Percentiles rank a stretch among this genome's conserved stretches.
Conservation (phyloP, 1,284 basidiomycete species). For the Meripilus lineatus region DNA sequence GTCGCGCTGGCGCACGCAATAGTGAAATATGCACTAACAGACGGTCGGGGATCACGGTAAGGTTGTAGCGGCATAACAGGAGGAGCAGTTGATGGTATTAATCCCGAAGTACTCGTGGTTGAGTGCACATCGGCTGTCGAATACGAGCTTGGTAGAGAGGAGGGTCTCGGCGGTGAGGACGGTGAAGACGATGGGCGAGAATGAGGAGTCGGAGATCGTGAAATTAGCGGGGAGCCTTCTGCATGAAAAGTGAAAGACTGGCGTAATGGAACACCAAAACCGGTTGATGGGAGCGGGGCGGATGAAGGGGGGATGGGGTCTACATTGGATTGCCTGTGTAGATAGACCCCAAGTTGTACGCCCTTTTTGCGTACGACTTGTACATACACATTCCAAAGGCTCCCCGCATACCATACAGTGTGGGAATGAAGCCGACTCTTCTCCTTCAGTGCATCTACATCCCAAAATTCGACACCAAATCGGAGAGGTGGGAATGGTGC, state of each 20-base stretch:
- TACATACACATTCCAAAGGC: slow-evolving; percentile 82
- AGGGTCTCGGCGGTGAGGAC: slow-evolving; percentile 16
- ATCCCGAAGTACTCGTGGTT: slow-evolving; percentile 11
- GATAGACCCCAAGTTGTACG: slow-evolving; percentile 83
- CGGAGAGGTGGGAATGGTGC: slow-evolving; percentile 70
- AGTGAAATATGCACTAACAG: slow-evolving; percentile 74
- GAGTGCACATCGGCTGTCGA: slow-evolving; percentile 10
- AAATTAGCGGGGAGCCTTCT: slow-evolving; percentile 1
- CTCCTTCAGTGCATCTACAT: slow-evolving; percentile 77
- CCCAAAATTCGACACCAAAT: slow-evolving; percentile 90
- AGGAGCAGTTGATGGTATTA: slow-evolving; percentile 37
- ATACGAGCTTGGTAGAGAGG: slow-evolving; percentile 15
- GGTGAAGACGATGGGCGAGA: slow-evolving; percentile 8
- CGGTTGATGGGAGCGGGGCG: slow-evolving; percentile 19
- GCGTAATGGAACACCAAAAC: slow-evolving; percentile 7
- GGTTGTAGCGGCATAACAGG: slow-evolving; percentile 51
- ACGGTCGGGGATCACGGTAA: slow-evolving; percentile 70
- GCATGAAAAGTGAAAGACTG: slow-evolving; percentile 4
- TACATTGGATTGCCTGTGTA: slow-evolving; percentile 79
- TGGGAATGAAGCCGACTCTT: slow-evolving; percentile 76
- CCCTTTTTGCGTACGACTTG: slow-evolving; percentile 77
- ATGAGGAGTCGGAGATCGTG: slow-evolving; percentile 8
- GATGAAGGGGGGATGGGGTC: slow-evolving; percentile 55
- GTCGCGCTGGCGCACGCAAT: slow-evolving; percentile 80
- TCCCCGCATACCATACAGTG: slow-evolving; percentile 78